Percentiles rank a stretch among this genome's conserved stretches.
Evolutionary conservation across 176 grass and related monocot species (phyloP).

Genomic region (Aegilops speltoides): DNA sequence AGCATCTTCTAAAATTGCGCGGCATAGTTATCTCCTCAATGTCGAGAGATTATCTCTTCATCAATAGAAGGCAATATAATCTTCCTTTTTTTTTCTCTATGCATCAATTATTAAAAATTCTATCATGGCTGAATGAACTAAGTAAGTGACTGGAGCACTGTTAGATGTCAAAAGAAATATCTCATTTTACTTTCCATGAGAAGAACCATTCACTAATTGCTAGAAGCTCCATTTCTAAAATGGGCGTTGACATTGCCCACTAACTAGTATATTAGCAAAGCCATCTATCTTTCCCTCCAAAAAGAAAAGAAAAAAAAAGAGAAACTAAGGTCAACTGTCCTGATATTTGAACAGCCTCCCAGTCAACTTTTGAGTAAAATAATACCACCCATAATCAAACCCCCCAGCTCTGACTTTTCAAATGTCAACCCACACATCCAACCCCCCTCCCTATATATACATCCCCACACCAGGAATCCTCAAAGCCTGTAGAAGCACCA

Average conservation of each 20-base stretch:
- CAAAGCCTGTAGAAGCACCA: neutral
- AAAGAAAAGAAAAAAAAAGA: neutral
- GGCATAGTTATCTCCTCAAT: neutral
- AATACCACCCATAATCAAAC: conserved; percentile 14
- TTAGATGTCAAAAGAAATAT: neutral
- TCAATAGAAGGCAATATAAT: neutral
- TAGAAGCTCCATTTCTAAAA: neutral
- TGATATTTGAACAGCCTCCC: conserved; percentile 13
- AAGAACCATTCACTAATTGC: neutral
- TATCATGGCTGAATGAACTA: neutral
- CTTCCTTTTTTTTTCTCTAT: neutral
- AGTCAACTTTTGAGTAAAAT: conserved; percentile 35
- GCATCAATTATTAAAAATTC: too few relatives aligned
- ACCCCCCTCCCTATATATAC: conserved; percentile 35
- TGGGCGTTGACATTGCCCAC: conserved; percentile 35
- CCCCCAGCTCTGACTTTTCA: conserved; percentile 1
- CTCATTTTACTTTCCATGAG: neutral
- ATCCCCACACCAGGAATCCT: conserved; percentile 1
- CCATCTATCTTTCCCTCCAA: neutral
- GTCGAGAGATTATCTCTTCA: neutral
- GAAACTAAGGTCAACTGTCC: neutral
- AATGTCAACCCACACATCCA: conserved; percentile 44
- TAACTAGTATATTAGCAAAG: neutral
- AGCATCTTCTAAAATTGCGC: neutral
- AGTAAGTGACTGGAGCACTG: neutral